phyloP scores from a whole-genome alignment of 2,329 filamentous ascomycete genomes.

The Microcera coccophila region DNA sequence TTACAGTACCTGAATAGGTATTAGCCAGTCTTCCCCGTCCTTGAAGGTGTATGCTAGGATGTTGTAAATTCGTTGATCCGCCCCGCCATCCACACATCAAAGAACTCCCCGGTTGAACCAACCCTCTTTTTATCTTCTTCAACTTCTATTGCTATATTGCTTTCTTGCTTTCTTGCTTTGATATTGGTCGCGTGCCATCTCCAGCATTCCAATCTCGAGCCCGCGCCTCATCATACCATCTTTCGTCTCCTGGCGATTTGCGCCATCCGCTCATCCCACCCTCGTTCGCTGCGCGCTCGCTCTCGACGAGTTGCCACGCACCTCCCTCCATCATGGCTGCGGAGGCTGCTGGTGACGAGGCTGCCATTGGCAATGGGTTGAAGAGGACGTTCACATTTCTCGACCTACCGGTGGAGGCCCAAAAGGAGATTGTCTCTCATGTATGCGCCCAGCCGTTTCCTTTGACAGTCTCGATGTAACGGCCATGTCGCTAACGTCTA shows the following conservation, averaged over 20 bases:
- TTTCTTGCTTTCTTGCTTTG: background rate
- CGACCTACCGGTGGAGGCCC: slow-evolving; percentile 45
- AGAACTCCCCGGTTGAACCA: slow-evolving; percentile 10
- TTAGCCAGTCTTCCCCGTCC: background rate
- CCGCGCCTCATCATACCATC: background rate
- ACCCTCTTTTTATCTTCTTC: slow-evolving; percentile 16
- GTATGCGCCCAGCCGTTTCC: slow-evolving; percentile 30
- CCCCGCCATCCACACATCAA: slow-evolving; percentile 16
- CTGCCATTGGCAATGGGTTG: slow-evolving; percentile 12
- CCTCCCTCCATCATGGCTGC: slow-evolving; percentile 32
- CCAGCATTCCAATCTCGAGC: background rate
- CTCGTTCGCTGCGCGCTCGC: background rate
- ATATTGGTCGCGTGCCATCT: background rate
- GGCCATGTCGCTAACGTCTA: slow-evolving; percentile 3
- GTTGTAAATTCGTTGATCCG: slow-evolving; percentile 27
- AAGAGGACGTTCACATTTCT: slow-evolving; percentile 33
- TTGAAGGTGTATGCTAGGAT: background rate
- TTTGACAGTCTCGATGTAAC: background rate
- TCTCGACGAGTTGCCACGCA: background rate
- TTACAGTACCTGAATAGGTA: background rate
- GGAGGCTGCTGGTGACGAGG: slow-evolving; percentile 30
- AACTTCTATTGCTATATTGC: slow-evolving; percentile 11
- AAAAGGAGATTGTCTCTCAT: slow-evolving; percentile 46
- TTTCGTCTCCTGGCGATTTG: background rate
- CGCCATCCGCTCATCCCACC: background rate